Percentiles rank a stretch among this genome's conserved stretches.
Conservation (phyloP, 345 rosid genomes). For the Crucihimalaya himalaica region DNA sequence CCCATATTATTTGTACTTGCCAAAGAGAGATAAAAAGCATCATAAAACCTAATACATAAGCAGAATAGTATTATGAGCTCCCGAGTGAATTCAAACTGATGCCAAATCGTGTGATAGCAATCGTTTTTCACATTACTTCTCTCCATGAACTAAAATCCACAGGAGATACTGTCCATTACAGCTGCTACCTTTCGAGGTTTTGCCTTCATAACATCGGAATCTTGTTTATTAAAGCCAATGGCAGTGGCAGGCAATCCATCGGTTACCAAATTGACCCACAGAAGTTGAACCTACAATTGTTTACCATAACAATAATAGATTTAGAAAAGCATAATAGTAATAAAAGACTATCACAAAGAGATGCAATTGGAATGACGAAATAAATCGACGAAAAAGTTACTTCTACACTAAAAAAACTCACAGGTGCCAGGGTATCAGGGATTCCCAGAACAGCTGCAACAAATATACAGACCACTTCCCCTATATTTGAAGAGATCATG, state of each 20-base stretch:
- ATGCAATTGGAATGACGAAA: background rate
- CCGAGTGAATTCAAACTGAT: background rate
- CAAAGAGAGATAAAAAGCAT: background rate
- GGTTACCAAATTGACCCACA: conserved; percentile 98
- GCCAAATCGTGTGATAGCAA: background rate
- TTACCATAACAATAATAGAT: conserved; percentile 10
- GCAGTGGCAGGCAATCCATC: conserved; percentile 99
- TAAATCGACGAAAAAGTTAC: background rate
- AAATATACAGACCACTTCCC: conserved; percentile 99
- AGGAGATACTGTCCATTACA: conserved; percentile 13
- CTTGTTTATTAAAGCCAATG: conserved; percentile 97
- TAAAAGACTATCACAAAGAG: background rate
- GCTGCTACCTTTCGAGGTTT: conserved; percentile 91
- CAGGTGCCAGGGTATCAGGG: conserved; percentile 98
- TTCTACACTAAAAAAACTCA: conserved; percentile 51
- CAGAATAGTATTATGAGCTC: background rate
- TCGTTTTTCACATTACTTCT: conserved; percentile 1
- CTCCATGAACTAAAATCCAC: conserved; percentile 1
- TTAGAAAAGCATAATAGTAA: background rate
- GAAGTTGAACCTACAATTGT: conserved; percentile 79
- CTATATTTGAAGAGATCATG: conserved; percentile 99
- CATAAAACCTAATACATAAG: background rate
- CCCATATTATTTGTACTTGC: background rate
- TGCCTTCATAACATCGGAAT: conserved; percentile 93
- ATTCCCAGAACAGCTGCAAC: conserved; percentile 99